Base-by-base conservation (phyloP, 371 early-diverging fungal species). In the Haplosporangium sp. region DNA sequence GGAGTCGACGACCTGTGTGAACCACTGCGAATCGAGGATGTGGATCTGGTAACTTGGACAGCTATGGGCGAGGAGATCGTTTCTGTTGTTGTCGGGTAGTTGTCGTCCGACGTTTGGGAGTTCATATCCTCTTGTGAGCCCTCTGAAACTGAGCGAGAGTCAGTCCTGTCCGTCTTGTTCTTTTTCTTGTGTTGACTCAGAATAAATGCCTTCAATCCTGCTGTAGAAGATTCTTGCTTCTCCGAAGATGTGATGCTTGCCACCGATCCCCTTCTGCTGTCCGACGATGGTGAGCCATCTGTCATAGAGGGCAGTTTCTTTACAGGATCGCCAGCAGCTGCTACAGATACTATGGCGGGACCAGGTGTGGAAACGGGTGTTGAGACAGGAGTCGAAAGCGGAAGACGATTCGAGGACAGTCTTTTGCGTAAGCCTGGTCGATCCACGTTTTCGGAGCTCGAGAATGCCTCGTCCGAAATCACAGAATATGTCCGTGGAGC, bases 401-500 rank as follows among this genome's bases (percentile, higher is more conserved):
- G 42, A 6, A 52, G n/a, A n/a, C 55, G 54, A 20, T 20, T 51
- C 7, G 52, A 48, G 5, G 74, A 50, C 13, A 51, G 20, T 40
- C 55, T 51, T 16, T 47, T 37, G 0, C 43, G 60, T 8, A 60
- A 38, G 5, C 40, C 38, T 5, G 56, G 53, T 12, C 61, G 63
- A 38, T 73, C 55, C 21, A 64, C 38, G 16, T 73, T 64, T 23
- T 67, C 64, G 1, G 51, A 43, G 62, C 74, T 67, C 7, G 68
- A 73, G 12, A 67, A 59, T 1, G 66, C 62, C 23, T 75, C 75
- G 55, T 69, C 69, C 5, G 65, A 57, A 16, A 66, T 54, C 20
- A 75, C 70, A 7, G 75, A 75, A 21, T 75, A 75, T 0, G 69
- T 64, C 59, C 75, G 45, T 23, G 64, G 69, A 5, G 56, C 14